Percentiles rank a stretch among this genome's conserved stretches.
Evolutionary conservation across 2,329 filamentous ascomycete genomes (phyloP).

Genomic region (Penicillium sp.): DNA sequence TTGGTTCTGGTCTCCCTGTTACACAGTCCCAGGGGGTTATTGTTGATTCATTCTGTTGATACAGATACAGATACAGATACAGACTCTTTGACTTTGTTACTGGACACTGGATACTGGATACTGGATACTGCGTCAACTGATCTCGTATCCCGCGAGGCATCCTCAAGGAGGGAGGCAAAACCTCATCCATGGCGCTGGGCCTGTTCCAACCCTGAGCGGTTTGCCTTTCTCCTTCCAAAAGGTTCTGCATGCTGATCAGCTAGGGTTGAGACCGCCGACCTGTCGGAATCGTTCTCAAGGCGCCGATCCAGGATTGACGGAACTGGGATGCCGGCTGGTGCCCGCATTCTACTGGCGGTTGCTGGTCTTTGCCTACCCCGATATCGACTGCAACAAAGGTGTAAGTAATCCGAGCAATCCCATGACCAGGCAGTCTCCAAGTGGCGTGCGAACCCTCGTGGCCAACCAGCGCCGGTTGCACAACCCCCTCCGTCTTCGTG

Average conservation of each 20-base stretch:
- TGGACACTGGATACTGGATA: not conserved
- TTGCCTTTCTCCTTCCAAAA: slow-evolving; percentile 2
- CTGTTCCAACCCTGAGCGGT: not conserved
- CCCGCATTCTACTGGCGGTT: not conserved
- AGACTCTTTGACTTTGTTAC: not conserved
- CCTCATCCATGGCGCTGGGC: not conserved
- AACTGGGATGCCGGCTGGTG: slow-evolving; percentile 2
- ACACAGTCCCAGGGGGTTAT: slow-evolving; percentile 7
- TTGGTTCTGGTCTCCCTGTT: slow-evolving; percentile 3
- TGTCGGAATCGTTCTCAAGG: slow-evolving; percentile 14
- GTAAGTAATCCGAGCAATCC: slow-evolving; percentile 8
- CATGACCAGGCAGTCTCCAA: slow-evolving; percentile 18
- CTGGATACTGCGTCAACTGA: not conserved
- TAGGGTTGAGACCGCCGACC: slow-evolving; percentile 1
- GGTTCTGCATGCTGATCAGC: slow-evolving; percentile 12
- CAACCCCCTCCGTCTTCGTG: slow-evolving; percentile 7
- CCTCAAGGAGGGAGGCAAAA: slow-evolving; percentile 1
- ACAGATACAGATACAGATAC: too few relatives aligned
- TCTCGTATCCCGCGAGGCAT: not conserved
- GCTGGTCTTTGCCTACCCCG: not conserved
- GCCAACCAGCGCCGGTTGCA: slow-evolving; percentile 21
- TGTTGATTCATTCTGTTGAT: too few relatives aligned
- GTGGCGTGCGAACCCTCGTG: slow-evolving; percentile 24
- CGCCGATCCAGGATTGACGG: slow-evolving; percentile 14
- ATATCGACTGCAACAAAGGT: not conserved